Evolutionary conservation across 768 basidiomycete genomes (phyloP), one percentile per base, ranked within the genome.

Genomic region (Leccinum longicurvipes): DNA sequence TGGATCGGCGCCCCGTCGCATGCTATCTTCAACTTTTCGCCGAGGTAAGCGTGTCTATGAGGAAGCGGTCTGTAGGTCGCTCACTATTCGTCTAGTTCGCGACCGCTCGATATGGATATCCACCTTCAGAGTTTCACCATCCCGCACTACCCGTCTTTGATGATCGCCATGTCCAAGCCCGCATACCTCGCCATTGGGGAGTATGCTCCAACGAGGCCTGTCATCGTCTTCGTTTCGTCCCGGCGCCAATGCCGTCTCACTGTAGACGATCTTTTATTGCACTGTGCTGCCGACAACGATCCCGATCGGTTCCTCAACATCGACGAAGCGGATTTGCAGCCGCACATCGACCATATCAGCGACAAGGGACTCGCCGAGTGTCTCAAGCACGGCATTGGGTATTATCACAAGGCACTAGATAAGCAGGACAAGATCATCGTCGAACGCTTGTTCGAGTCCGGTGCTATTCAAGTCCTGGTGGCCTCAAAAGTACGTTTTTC

Each of bases 131-230:
- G 90, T 41, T 99, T 96, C 77, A 83, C 83, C 28, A 91, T 94
- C 46, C 92, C 94, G 17, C 97, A 98, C 67, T 98, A 96, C 84
- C 94, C 97, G 0, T 97, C 93, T 0, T 78, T 99, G 41, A 98
- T 99, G 96, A 93, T 98, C 58, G 83, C 93, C 45, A 98, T 99
- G 97, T 94, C 94, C 10, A 98, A 98, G 69, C 97, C 97, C 0
- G 91, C 95, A 0, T 98, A 98, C 69, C 82, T 98, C 6, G 87
- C 95, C 28, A 89, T 98, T 57, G 76, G 86, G 45, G 96, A 99
- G 66, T 86, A 93, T 60, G 87, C 97, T 0, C 81, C 85, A 1
- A 79, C 83, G 4, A 91, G 91, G 63, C 94, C 95, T 0, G 92
- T 93, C 59, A 89, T 98, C 64, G 75, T 91, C 59, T 98, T 98